phyloP scores from a whole-genome alignment of 2,329 filamentous ascomycete species.

The Trichoderma simmonsii region DNA sequence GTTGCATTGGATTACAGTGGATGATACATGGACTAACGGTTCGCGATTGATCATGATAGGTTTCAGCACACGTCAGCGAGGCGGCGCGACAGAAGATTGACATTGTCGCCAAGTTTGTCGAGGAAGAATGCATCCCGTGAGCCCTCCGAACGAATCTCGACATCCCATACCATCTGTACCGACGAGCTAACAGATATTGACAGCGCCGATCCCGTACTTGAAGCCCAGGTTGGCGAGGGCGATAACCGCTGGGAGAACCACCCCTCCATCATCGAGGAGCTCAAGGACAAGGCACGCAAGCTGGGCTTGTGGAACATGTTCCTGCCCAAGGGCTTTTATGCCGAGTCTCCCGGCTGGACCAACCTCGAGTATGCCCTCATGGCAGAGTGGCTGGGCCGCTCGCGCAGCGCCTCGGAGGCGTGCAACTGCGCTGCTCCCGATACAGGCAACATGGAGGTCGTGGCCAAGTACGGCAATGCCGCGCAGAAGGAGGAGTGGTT shows the following conservation, averaged over 20 bases:
- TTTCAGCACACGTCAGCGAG: slow-evolving; percentile 68
- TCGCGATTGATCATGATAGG: slow-evolving; percentile 32
- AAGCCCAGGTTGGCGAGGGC: slow-evolving; percentile 75
- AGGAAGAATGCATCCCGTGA: slow-evolving; percentile 87
- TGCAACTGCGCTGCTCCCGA: slow-evolving; percentile 89
- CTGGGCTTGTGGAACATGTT: slow-evolving; percentile 99
- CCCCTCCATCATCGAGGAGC: slow-evolving; percentile 78
- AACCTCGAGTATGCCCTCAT: slow-evolving; percentile 98
- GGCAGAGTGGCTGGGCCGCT: slow-evolving; percentile 93
- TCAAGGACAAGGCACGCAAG: slow-evolving; percentile 78
- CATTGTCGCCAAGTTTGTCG: slow-evolving; percentile 89
- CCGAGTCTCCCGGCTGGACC: slow-evolving; percentile 87
- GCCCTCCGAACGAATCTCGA: slow-evolving; percentile 25
- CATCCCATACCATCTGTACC: not conserved
- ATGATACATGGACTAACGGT: not conserved
- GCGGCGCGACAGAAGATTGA: slow-evolving; percentile 81
- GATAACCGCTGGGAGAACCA: slow-evolving; percentile 75
- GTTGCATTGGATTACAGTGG: not conserved
- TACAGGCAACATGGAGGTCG: slow-evolving; percentile 93
- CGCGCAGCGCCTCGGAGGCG: slow-evolving; percentile 75
- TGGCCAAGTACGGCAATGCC: slow-evolving; percentile 86
- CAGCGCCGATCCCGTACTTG: slow-evolving; percentile 74
- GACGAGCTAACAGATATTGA: slow-evolving; percentile 16
- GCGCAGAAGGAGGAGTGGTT: slow-evolving; percentile 84
- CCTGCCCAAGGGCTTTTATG: slow-evolving; percentile 90